Percentiles rank a stretch among this genome's conserved stretches.
These are phyloP conservation scores for Ogataea trehalophila DNA, from an alignment of 805 yeast genomes.

Conservation along the genomic window DNA sequence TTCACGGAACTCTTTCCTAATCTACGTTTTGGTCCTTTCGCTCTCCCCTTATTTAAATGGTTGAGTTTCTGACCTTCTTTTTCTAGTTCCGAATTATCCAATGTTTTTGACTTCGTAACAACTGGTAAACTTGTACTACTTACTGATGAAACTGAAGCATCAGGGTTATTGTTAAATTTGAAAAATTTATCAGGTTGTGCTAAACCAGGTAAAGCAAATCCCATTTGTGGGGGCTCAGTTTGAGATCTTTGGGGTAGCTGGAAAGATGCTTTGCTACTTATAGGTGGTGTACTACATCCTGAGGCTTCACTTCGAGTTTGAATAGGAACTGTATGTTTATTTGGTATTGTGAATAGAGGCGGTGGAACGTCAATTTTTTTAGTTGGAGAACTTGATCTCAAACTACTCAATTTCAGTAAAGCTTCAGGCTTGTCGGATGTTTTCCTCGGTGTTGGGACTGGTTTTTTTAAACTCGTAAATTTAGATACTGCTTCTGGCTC, in stretches of 20 bases:
- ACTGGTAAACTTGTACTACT: neutral
- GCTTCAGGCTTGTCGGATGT: constrained; percentile 26
- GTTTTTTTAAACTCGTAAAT: constrained; percentile 12
- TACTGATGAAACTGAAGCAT: constrained; percentile 31
- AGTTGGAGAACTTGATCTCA: constrained; percentile 8
- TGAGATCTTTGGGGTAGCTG: constrained; percentile 1
- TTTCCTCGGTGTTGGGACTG: constrained; percentile 15
- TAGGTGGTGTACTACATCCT: neutral
- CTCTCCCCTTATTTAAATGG: constrained; percentile 42
- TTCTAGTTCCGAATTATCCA: constrained; percentile 18
- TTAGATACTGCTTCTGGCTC: constrained; percentile 24
- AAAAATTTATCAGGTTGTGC: constrained; percentile 17
- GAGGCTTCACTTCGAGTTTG: neutral
- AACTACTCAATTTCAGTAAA: constrained; percentile 8
- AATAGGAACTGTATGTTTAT: no score
- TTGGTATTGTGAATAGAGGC: neutral
- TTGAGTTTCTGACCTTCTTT: constrained; percentile 29
- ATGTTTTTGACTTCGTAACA: constrained; percentile 11
- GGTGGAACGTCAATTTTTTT: neutral
- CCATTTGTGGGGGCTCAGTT: constrained; percentile 9
- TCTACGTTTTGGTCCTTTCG: constrained; percentile 49
- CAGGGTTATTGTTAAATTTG: constrained; percentile 25
- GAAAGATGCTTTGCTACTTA: neutral
- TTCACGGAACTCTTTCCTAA: constrained; percentile 32
- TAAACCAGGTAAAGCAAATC: constrained; percentile 20